Conservation (phyloP, 1,139 yeast genomes). For the Suhomyces yuchorum region DNA sequence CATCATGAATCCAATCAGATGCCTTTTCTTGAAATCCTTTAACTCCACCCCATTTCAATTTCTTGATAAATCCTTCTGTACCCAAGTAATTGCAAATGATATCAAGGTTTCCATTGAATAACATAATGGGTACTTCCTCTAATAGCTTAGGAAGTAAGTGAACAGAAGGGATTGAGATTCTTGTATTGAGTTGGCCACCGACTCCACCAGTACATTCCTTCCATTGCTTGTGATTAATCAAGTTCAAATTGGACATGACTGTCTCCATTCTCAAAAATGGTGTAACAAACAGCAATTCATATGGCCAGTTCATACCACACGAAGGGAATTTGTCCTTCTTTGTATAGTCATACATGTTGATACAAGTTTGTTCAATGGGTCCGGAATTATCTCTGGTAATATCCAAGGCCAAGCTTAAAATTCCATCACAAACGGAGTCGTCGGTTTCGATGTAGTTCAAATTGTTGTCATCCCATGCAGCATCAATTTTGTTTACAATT, state of each 20-base stretch:
- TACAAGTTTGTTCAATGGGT: conserved; percentile 51
- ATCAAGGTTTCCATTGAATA: conserved; percentile 89
- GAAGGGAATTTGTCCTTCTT: conserved; percentile 73
- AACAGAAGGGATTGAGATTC: conserved; percentile 60
- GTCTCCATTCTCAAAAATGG: conserved; percentile 59
- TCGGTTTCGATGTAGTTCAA: conserved; percentile 33
- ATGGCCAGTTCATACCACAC: conserved; percentile 97
- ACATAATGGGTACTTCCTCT: conserved; percentile 59
- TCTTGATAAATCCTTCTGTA: conserved; percentile 62
- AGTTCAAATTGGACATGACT: conserved; percentile 62
- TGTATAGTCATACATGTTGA: conserved; percentile 81
- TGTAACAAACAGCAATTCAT: conserved; percentile 58
- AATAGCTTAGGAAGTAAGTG: conserved; percentile 66
- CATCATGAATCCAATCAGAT: conserved; percentile 57
- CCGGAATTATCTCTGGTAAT: conserved; percentile 34
- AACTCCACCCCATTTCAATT: conserved; percentile 68
- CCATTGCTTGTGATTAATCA: conserved; percentile 57
- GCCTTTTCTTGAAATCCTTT: conserved; percentile 54
- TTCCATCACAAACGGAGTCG: conserved; percentile 49
- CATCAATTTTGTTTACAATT: conserved; percentile 38
- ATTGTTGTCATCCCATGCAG: conserved; percentile 26
- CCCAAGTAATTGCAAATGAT: conserved; percentile 85
- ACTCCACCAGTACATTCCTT: conserved; percentile 73
- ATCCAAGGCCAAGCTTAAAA: conserved; percentile 44
- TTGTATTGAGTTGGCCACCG: conserved; percentile 51